Conservation (phyloP, 345 rosid species). For the Anastatica hierochuntica region DNA sequence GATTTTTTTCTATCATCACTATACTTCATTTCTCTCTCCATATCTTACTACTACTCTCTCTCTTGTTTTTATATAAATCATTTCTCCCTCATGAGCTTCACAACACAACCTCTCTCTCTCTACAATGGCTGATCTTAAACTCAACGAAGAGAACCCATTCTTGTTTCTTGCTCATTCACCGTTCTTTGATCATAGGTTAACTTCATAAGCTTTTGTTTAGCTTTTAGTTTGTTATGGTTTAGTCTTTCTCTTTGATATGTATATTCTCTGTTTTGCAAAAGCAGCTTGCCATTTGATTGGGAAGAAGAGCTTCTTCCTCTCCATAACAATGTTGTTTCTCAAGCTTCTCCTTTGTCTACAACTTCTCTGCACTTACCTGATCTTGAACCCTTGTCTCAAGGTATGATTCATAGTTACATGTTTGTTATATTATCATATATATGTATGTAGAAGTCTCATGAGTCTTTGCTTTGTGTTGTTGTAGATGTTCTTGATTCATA, state of each 20-base stretch:
- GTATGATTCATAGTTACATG: conserved; percentile 5
- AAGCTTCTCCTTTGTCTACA: conserved; percentile 24
- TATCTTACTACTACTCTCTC: neutral
- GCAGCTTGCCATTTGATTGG: conserved; percentile 25
- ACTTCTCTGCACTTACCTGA: conserved; percentile 23
- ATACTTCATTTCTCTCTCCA: conserved; percentile 9
- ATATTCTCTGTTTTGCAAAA: neutral
- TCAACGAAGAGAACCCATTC: conserved; percentile 7
- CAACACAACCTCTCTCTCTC: neutral
- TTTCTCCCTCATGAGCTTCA: conserved; percentile 4
- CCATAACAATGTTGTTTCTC: conserved; percentile 17
- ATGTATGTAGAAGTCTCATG: conserved; percentile 1
- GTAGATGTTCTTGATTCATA: conserved; percentile 20
- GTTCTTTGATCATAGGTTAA: conserved; percentile 12
- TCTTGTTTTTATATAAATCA: conserved; percentile 8
- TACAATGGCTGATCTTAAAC: conserved; percentile 19
- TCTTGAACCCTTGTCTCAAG: conserved; percentile 27
- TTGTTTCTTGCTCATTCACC: conserved; percentile 7
- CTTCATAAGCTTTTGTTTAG: neutral
- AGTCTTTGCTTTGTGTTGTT: neutral
- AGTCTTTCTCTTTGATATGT: no score
- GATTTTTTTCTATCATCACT: conserved; percentile 8
- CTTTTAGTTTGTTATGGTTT: neutral
- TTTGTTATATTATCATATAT: neutral
- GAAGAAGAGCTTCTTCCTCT: conserved; percentile 21